A percentile compares a stretch with the other conserved stretches of the same genome.
These are phyloP conservation scores for Yamadazyma membranifaciens DNA, from an alignment of 1,139 yeast species.

Conservation along the genomic window DNA sequence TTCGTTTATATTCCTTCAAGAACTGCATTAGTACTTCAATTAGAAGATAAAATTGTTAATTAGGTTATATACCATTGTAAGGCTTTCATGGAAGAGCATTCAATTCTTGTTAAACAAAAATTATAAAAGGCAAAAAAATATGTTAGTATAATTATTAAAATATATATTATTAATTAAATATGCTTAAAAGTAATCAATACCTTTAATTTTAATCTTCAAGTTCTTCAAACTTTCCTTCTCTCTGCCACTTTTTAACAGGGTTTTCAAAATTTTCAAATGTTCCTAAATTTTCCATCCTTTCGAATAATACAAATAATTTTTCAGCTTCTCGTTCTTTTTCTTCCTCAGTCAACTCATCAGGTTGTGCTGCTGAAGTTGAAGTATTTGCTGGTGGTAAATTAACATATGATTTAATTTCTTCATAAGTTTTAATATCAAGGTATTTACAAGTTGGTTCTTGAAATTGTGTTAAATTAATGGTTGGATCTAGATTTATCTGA, in stretches of 20 bases:
- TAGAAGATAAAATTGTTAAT: conserved; percentile 14
- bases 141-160: too few relatives aligned
- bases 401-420: conserved; percentile 1
- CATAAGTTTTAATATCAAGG: conserved; percentile 10
- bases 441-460: conserved; percentile 16
- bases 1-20: conserved; percentile 85
- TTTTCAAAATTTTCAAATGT: conserved; percentile 43
- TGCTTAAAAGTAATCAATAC: too few relatives aligned
- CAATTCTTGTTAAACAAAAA: not conserved
- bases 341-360: conserved; percentile 35
- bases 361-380: conserved; percentile 1
- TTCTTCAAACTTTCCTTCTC: conserved; percentile 31
- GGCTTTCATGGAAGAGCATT: not conserved
- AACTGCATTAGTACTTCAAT: conserved; percentile 59
- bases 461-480: conserved; percentile 17
- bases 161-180: too few relatives aligned
- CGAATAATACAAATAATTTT: conserved; percentile 47
- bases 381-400: not conserved
- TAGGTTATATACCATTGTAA: not conserved
- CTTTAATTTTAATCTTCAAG: conserved; percentile 7
- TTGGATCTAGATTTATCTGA: conserved; percentile 16
- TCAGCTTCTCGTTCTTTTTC: conserved; percentile 58
- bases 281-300: conserved; percentile 44
- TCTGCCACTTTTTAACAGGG: conserved; percentile 38
- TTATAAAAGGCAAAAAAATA: too few relatives aligned